These are phyloP conservation scores for Trametes sp. DNA, from an alignment of 1,284 basidiomycete species.

Conservation along the genomic window DNA sequence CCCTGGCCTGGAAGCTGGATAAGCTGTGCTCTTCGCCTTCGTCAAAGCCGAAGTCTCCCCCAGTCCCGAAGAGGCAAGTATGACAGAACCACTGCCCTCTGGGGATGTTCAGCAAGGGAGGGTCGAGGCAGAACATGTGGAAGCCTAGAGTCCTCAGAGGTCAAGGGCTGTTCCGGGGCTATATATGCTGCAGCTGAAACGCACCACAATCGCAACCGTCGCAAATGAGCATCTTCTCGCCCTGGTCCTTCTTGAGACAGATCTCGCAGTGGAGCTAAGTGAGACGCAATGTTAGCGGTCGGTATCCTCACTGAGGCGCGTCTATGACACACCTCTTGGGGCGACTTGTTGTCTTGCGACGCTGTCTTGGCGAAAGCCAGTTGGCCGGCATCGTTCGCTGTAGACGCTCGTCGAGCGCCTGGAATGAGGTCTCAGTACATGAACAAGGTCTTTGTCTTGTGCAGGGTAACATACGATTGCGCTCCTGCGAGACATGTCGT, in stretches of 20 bases:
- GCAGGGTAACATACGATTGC: conserved; percentile 33
- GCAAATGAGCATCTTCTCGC: conserved; percentile 92
- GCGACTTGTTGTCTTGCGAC: conserved; percentile 24
- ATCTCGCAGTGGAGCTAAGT: conserved; percentile 83
- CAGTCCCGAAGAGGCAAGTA: conserved; percentile 90
- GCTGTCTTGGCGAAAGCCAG: conserved; percentile 14
- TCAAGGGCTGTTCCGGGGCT: neutral
- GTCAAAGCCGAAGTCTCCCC: conserved; percentile 99
- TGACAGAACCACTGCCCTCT: conserved; percentile 98
- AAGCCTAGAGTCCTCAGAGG: conserved; percentile 68
- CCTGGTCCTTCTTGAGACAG: conserved; percentile 88
- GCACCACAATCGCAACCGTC: conserved; percentile 96
- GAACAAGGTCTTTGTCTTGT: neutral
- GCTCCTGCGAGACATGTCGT: conserved; percentile 35
- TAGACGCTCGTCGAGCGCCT: conserved; percentile 31
- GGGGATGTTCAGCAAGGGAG: conserved; percentile 85
- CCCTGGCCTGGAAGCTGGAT: conserved; percentile 91
- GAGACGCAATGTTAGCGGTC: neutral
- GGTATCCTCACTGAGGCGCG: neutral
- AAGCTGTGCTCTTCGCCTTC: conserved; percentile 97
- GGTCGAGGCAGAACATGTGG: conserved; percentile 96
- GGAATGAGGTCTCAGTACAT: neutral
- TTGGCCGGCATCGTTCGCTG: conserved; percentile 20
- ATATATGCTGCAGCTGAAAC: conserved; percentile 36
- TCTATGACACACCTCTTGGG: conserved; percentile 34